These are phyloP conservation scores for Jatropha curcas DNA, from an alignment of 345 rosid genomes.

Conservation along the genomic window DNA sequence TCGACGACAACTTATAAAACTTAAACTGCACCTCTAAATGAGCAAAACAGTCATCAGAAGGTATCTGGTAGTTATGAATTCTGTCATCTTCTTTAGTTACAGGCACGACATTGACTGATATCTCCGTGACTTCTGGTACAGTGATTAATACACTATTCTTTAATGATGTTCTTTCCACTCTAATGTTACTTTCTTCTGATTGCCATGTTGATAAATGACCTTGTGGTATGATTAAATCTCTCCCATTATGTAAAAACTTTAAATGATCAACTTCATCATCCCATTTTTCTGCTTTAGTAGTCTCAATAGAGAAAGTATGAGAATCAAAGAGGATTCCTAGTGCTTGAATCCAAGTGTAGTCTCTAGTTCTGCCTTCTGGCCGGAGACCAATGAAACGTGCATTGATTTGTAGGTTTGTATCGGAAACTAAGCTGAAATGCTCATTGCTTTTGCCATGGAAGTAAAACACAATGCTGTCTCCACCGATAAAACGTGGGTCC, in stretches of 20 bases:
- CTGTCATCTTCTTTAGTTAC: slow-evolving; percentile 68
- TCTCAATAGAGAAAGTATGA: slow-evolving; percentile 56
- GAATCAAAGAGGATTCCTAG: slow-evolving; percentile 51
- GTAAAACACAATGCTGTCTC: neutral
- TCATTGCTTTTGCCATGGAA: neutral
- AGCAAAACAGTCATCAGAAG: slow-evolving; percentile 57
- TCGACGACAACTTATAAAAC: slow-evolving; percentile 50
- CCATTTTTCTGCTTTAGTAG: slow-evolving; percentile 49
- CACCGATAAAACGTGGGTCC: neutral
- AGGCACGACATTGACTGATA: slow-evolving; percentile 61
- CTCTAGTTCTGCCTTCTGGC: slow-evolving; percentile 47
- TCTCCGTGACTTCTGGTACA: slow-evolving; percentile 46
- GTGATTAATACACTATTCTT: slow-evolving; percentile 52
- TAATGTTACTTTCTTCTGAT: slow-evolving; percentile 40
- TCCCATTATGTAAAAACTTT: slow-evolving; percentile 47
- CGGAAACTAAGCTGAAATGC: neutral
- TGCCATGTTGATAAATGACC: slow-evolving; percentile 51
- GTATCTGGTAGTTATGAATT: slow-evolving; percentile 56
- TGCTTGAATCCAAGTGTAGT: slow-evolving; percentile 71
- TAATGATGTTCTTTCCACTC: slow-evolving; percentile 51
- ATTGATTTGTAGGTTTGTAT: neutral
- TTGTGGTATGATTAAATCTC: slow-evolving; percentile 43
- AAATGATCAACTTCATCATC: slow-evolving; percentile 50
- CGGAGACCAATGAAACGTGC: slow-evolving; percentile 7
- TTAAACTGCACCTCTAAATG: slow-evolving; percentile 67